Evolutionary conservation across 108 stramenopile genomes (phyloP).

Genomic region (Stephanodiscus minutulus): DNA sequence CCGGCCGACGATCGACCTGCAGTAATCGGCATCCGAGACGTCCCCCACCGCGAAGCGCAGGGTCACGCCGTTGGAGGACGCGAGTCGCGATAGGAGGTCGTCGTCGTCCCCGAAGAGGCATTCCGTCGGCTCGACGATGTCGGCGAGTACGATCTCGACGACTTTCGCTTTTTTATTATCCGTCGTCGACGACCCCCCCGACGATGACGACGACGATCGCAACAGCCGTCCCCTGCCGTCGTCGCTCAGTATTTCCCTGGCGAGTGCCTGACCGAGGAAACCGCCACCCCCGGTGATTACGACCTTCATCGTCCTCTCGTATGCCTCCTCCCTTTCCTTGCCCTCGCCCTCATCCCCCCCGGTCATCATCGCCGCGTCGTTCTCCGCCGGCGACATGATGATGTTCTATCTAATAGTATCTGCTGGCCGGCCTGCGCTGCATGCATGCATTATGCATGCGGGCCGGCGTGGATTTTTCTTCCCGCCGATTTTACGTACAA

Average conservation of each 20-base stretch:
- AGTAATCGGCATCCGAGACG: conserved; percentile 46
- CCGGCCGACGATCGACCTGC: conserved; percentile 37
- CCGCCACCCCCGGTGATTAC: conserved; percentile 67
- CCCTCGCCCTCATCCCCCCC: too few relatives aligned
- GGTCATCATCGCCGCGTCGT: too few relatives aligned
- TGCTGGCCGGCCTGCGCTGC: too few relatives aligned
- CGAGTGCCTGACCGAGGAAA: conserved; percentile 66
- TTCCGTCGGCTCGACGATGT: conserved; percentile 36
- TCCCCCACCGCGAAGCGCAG: conserved; percentile 35
- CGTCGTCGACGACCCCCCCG: too few relatives aligned
- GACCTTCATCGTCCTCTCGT: conserved; percentile 38
- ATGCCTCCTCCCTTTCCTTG: neutral
- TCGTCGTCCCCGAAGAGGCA: conserved; percentile 26
- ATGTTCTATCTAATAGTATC: too few relatives aligned
- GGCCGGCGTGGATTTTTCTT: too few relatives aligned
- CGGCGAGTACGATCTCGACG: conserved; percentile 43
- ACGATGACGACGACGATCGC: conserved; percentile 34
- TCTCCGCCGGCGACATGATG: too few relatives aligned
- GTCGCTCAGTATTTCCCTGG: conserved; percentile 39
- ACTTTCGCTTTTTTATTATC: too few relatives aligned
- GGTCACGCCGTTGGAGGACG: conserved; percentile 1
- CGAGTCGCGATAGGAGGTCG: too few relatives aligned
- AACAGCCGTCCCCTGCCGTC: neutral
- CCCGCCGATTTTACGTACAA: too few relatives aligned
- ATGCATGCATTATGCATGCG: too few relatives aligned